Conservation (phyloP, 2,329 filamentous ascomycete genomes). For the Arthrinium puccinioides region DNA sequence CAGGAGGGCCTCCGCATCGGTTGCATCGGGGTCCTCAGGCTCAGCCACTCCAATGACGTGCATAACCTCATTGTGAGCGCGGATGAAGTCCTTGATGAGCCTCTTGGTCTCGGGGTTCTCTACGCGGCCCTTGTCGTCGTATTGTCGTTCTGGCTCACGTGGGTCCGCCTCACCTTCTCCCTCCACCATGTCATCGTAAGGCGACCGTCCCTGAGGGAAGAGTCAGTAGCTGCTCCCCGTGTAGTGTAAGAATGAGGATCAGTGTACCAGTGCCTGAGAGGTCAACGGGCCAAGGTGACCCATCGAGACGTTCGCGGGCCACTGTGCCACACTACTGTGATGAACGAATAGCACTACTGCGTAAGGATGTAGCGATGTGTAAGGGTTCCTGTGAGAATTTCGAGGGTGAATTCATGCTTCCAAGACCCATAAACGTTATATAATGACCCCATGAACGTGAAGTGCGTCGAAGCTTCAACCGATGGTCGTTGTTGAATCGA, state of each 20-base stretch:
- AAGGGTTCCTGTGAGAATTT: too few species aligned
- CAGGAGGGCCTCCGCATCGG: slow-evolving; percentile 27
- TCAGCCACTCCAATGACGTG: slow-evolving; percentile 55
- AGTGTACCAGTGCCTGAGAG: slow-evolving; percentile 44
- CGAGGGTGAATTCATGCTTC: too few species aligned
- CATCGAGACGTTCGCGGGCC: too few species aligned
- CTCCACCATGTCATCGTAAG: slow-evolving; percentile 49
- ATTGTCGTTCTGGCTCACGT: slow-evolving; percentile 37
- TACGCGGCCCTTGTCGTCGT: slow-evolving; percentile 48
- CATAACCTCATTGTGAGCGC: slow-evolving; percentile 58
- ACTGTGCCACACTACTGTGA: too few species aligned
- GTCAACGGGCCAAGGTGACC: slow-evolving; percentile 49
- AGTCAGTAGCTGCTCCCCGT: slow-evolving; percentile 2
- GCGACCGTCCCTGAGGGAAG: slow-evolving; percentile 44
- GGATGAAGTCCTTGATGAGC: slow-evolving; percentile 49
- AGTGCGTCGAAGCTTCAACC: too few species aligned
- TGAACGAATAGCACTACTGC: too few species aligned
- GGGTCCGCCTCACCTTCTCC: slow-evolving; percentile 37
- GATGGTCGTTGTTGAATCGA: too few species aligned
- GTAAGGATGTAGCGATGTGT: too few species aligned
- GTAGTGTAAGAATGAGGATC: neutral
- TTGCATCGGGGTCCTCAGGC: slow-evolving; percentile 39
- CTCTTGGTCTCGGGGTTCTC: slow-evolving; percentile 46
- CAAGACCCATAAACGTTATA: too few species aligned
- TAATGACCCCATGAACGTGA: too few species aligned